Evolutionary conservation across 345 rosid species (phyloP), one percentile per base, ranked within the genome.

Genomic region (Combretum micranthum): DNA sequence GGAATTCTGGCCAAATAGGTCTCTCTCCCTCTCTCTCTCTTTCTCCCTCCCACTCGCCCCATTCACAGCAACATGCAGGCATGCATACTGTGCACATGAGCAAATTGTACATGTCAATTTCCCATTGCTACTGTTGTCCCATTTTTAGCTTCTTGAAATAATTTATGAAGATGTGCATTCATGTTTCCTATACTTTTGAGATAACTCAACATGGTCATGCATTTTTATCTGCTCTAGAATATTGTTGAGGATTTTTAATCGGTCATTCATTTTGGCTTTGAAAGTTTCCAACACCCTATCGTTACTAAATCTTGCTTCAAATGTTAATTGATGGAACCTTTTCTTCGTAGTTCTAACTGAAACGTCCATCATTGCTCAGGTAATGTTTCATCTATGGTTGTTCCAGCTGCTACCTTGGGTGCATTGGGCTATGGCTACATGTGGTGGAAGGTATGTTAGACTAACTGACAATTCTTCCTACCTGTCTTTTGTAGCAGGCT

Each of bases 351-450:
- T 12, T 19, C 20, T 53, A 13, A 18, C 45, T 25, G 14, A 13
- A 23, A 18, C 50, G 44, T 53, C 26, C 22, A 23, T 15, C 19
- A 45, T 56, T 55, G 44, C 47, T 43, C 79, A 90, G 99, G 84
- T 71, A 85, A 77, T 64, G 62, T 66, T 37, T 76, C 73, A 15
- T 68, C 81, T 19, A 73, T 83, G 37, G 61, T 94, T 60, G 57
- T 84, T 50, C 97, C 96, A 26, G 96, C 84, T 58, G 95, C 95
- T 23, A 68, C 95, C 17, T 15, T 84, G 67, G 97, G 99, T 60
- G 95, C 85, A 20, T 54, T 94, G 76, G 96, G 99, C 48, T 94
- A 94, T 78, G 97, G 95, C 60, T 94, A 94, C 64, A 87, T 90
- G 97, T 90, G 99, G 96, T 94, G 86, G 90, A 94, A 94, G 96